A percentile compares a stretch with the other conserved stretches of the same genome.
phyloP scores from a whole-genome alignment of 805 yeast genomes.

The Metschnikowia picachoensis region DNA sequence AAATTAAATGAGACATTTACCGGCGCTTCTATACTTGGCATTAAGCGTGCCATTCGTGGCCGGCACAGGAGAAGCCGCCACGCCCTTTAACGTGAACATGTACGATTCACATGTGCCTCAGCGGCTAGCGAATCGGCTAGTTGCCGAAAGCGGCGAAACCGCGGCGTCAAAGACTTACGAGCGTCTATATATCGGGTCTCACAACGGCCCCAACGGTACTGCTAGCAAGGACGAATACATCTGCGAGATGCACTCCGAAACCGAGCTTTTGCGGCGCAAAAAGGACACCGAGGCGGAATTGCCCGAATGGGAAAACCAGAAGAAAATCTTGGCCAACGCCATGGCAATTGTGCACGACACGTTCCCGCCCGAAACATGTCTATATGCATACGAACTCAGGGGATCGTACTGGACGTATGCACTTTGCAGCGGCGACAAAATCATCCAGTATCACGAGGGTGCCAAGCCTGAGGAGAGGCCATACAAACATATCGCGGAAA shows the following conservation, averaged over 20 bases:
- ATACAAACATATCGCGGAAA: slow-evolving; percentile 23
- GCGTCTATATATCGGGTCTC: neutral
- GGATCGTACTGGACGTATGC: slow-evolving; percentile 55
- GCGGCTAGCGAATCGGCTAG: slow-evolving; percentile 10
- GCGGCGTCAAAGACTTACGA: slow-evolving; percentile 3
- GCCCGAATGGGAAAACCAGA: slow-evolving; percentile 4
- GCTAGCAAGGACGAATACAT: slow-evolving; percentile 8
- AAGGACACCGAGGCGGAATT: neutral
- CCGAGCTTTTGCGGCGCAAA: neutral
- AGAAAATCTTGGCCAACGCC: slow-evolving; percentile 11
- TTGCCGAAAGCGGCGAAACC: neutral
- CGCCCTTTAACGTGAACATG: slow-evolving; percentile 9
- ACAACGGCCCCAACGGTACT: neutral
- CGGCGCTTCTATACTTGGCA: too few relatives aligned
- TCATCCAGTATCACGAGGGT: slow-evolving; percentile 47
- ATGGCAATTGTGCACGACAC: slow-evolving; percentile 9
- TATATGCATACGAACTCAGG: slow-evolving; percentile 17
- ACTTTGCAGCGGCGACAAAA: slow-evolving; percentile 45
- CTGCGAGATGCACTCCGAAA: slow-evolving; percentile 11
- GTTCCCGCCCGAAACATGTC: slow-evolving; percentile 9
- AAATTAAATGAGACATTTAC: too few relatives aligned
- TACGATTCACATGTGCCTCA: slow-evolving; percentile 11
- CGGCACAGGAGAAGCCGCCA: neutral
- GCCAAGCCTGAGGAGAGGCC: slow-evolving; percentile 18
- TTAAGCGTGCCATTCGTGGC: too few relatives aligned